These are phyloP conservation scores for Yamadazyma conglobata DNA, from an alignment of 1,139 yeast genomes.

Conservation along the genomic window DNA sequence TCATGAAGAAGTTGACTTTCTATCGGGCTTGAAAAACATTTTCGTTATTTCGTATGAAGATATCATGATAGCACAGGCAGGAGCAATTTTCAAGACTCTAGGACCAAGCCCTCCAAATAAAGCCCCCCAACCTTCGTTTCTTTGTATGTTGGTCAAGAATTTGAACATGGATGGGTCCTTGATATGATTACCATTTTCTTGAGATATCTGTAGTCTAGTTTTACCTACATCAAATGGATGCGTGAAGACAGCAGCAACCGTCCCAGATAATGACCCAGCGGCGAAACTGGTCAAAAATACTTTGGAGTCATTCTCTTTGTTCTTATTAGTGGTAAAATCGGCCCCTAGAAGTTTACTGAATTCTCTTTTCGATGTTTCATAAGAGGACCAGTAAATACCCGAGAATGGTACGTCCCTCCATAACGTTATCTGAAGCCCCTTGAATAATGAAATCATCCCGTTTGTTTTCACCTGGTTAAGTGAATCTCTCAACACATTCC, in stretches of 20 bases:
- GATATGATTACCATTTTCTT: conserved; percentile 23
- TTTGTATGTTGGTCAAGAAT: conserved; percentile 58
- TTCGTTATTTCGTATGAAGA: conserved; percentile 92
- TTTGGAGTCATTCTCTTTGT: conserved; percentile 39
- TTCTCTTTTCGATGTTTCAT: conserved; percentile 46
- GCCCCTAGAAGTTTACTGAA: conserved; percentile 23
- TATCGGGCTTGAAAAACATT: conserved; percentile 36
- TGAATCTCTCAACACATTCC: conserved; percentile 55
- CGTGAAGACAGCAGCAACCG: conserved; percentile 79
- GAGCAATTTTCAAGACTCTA: conserved; percentile 86
- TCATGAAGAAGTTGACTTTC: background rate
- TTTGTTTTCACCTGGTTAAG: conserved; percentile 46
- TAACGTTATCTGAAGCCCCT: conserved; percentile 80
- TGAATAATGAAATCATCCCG: conserved; percentile 70
- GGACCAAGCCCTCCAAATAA: conserved; percentile 84
- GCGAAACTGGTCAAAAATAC: conserved; percentile 72
- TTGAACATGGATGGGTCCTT: conserved; percentile 53
- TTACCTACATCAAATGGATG: conserved; percentile 98
- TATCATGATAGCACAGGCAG: conserved; percentile 98
- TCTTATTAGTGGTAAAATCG: conserved; percentile 18
- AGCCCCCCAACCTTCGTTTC: conserved; percentile 72
- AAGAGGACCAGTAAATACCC: conserved; percentile 91
- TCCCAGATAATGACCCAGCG: conserved; percentile 83
- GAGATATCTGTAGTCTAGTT: conserved; percentile 77
- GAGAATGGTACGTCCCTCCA: conserved; percentile 99